Base-by-base conservation (phyloP, 2,329 filamentous ascomycete species). In the Aspergillus neoniger region DNA sequence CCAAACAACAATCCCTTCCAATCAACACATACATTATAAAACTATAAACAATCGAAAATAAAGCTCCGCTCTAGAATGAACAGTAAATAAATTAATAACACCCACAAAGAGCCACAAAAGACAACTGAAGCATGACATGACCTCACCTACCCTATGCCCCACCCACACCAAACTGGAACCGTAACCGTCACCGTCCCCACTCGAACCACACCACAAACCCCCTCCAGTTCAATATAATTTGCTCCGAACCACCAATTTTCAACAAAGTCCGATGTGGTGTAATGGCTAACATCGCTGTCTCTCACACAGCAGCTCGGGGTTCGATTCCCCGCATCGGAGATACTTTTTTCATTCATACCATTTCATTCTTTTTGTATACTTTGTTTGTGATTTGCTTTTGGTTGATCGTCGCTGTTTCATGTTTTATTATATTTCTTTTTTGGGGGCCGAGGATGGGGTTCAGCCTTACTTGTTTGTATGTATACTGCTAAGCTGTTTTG, bases 281-380 rank as follows among this genome's bases (percentile, higher is more conserved):
- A 67, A 66, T 67, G 65, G 65, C 55, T 63, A 67, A 67, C 65
- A 67, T 67, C 64, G 65, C 65, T 60, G 65, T 67, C 65, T 67
- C 63, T 68, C 64, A 68, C 66, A 68, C 66, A 60, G 66, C 66
- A 68, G 66, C 66, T 66, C 63, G 64, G 66, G 65, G 64, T 67
- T 67, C 66, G 66, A 67, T 67, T 67, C 66, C 64, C 64, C 65
- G 65, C 49, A 62, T 67, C 66, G 66, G 65, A 68, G 61, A 9
- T 15, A 14, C 39, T 47, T 51, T 54, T 50, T 10, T 43, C 8
- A 19, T 47, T 51, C 28, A 30, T 23, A 23, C 23, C 51, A 39
- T 21, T 57, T n/a, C 21, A 5, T 21, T 38, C 10, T 39, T 15
- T 38, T 14, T 15, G 6, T 14, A 14, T 6, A 5, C 5, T 5